Evolutionary conservation across 441 rosid species (phyloP).

Genomic region (Mallotus japonicus): DNA sequence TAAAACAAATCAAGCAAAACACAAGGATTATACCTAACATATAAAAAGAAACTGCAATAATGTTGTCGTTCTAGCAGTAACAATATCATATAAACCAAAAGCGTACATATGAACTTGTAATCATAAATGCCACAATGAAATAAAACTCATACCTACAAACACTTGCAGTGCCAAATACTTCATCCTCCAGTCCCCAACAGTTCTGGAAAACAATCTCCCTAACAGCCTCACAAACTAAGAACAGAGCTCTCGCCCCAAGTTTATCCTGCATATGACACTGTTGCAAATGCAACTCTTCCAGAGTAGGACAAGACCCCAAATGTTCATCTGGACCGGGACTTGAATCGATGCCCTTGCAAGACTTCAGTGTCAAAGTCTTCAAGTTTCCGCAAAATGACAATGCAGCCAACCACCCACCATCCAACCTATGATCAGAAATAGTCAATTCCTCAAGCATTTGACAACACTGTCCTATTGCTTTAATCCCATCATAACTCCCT

Average conservation of each 20-base stretch:
- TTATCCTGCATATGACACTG: slow-evolving; percentile 65
- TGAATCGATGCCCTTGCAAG: slow-evolving; percentile 54
- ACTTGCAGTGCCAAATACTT: slow-evolving; percentile 50
- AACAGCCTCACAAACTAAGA: slow-evolving; percentile 56
- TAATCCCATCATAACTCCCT: slow-evolving; percentile 81
- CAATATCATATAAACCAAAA: not conserved
- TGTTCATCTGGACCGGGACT: slow-evolving; percentile 58
- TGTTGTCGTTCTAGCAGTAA: not conserved
- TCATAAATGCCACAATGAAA: slow-evolving; percentile 6
- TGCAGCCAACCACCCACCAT: slow-evolving; percentile 78
- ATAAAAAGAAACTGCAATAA: not conserved
- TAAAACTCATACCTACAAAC: slow-evolving; percentile 52
- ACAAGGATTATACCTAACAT: not conserved
- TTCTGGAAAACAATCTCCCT: slow-evolving; percentile 59
- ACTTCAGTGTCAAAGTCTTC: slow-evolving; percentile 66
- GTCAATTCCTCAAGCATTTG: slow-evolving; percentile 85
- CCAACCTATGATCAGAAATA: slow-evolving; percentile 66
- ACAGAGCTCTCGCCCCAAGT: slow-evolving; percentile 48
- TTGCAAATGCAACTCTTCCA: slow-evolving; percentile 62
- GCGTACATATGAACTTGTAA: not conserved
- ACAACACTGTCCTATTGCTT: slow-evolving; percentile 85
- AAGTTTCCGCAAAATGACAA: slow-evolving; percentile 62
- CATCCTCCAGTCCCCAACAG: slow-evolving; percentile 81
- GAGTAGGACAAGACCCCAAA: slow-evolving; percentile 60
- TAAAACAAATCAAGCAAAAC: slow-evolving; percentile 7